Conservation (phyloP, 257 asterid genomes). For the Solanum bulbocastanum region DNA sequence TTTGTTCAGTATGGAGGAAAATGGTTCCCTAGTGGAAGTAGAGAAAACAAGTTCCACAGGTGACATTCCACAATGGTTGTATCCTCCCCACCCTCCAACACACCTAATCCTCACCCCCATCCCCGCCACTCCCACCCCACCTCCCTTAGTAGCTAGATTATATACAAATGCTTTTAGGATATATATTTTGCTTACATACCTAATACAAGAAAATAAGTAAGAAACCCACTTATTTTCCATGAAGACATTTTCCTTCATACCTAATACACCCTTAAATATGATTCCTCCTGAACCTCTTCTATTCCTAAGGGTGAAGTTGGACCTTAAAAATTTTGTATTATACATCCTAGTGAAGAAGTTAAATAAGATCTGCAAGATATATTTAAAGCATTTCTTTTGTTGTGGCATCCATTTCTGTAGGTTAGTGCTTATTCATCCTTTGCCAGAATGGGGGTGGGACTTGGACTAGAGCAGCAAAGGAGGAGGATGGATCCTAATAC, state of each 20-base stretch:
- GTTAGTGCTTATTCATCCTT: slow-evolving; percentile 99
- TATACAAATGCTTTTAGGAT: not conserved
- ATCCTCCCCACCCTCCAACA: not conserved
- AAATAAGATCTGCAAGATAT: not conserved
- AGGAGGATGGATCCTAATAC: slow-evolving; percentile 81
- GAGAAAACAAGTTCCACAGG: not conserved
- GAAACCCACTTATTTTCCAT: not conserved
- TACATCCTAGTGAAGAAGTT: not conserved
- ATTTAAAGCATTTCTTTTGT: not conserved
- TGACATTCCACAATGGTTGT: not conserved
- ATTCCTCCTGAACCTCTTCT: not conserved
- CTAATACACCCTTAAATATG: not conserved
- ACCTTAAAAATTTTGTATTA: not conserved
- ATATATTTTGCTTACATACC: not conserved
- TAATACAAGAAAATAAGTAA: not conserved
- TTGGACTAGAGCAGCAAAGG: slow-evolving; percentile 65
- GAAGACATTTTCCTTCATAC: not conserved
- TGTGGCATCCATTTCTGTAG: slow-evolving; percentile 24
- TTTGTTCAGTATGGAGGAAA: not conserved
- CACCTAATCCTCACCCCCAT: not conserved
- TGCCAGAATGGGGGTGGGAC: slow-evolving; percentile 66
- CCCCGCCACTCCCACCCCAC: not conserved
- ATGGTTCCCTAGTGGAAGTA: not conserved
- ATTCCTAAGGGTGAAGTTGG: not conserved
- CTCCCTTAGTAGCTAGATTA: not conserved